Base-by-base conservation (phyloP, 352 stramenopile genomes). In the Halophytophthora batemanensis region DNA sequence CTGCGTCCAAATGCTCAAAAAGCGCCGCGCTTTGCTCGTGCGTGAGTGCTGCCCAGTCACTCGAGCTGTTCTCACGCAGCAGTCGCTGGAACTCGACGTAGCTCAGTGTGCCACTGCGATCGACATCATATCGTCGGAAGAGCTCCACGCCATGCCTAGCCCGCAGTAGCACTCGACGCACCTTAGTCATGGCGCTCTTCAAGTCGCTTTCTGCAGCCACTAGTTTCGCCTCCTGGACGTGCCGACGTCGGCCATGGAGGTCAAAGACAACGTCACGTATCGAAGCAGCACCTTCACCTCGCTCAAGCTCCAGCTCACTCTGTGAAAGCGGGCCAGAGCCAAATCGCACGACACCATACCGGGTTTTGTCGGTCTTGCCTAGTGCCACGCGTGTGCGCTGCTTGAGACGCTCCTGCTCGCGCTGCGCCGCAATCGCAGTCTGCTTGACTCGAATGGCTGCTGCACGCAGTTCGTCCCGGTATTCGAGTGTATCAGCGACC, bases 401-500 rank as follows among this genome's bases (percentile, higher is more conserved):
- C 17, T 59, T 63, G 14, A 82, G 42, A 7, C 61, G 59, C 36
- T 83, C 67, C 35, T 82, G 74, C 13, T 87, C 66, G 10, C 72
- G 62, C 44, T 55, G 56, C 0, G 71, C 54, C 0, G 69, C 41
- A 23, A 87, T 85, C 14, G 54, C 50, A 15, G 61, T 72, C 45
- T 70, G 64, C 35, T 80, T 77, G 23, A 69, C 42, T 41, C 78
- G 65, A 25, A 61, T 62, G 38, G 79, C 63, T 34, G 85, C 53
- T 12, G 64, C 50, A 3, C 46, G 28, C 2, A 66, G 23, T 4
- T 86, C 67, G 23, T 71, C 59, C 37, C 82, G 76, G 39, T 76
- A 84, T 49, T 90, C 78, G 25, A 86, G 55, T 3, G 76, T 74
- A 41, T 87, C 69, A 8, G 66, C 50, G 18, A 81, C 55, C 36